Evolutionary conservation across 345 rosid species (phyloP), one percentile per base, ranked within the genome.

Genomic region (Streptanthus diversifolius): DNA sequence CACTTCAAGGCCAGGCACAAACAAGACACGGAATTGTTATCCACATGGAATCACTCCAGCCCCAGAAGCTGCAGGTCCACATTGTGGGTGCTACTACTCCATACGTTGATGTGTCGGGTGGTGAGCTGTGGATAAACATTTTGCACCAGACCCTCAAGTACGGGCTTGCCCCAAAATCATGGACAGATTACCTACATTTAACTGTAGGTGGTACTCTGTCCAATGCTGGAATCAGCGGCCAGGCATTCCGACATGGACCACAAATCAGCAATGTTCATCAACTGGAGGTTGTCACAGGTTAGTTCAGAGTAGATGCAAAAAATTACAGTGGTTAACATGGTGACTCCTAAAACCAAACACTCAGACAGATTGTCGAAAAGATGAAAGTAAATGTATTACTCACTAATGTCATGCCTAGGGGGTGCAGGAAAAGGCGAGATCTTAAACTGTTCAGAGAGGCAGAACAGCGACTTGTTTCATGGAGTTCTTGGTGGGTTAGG

Each of bases 171-270:
- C 99, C 99, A 29, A 87, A 85, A 64, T 91, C 99, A 18, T 95
- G 95, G 96, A 88, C 99, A 6, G 99, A 95, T 80, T 95, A 89
- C 81, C 83, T 95, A 69, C 86, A 87, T 79, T 88, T 95, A 47
- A 95, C 88, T 2, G 97, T 91, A 41, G 99, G 99, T 14, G 99
- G 99, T 37, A 95, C 97, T 35, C 85, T 95, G 55, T 95, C 97
- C 15, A 89, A 90, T 80, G 99, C 90, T 17, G 99, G 99, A 75
- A 86, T 91, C 57, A 89, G 99, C 44, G 99, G 99, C 61, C 97
- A 91, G 67, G 90, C 93, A 62, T 95, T 95, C 77, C 86, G 87
- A 25, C 86, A 87, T 61, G 97, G 99, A 59, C 99, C 99, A 51
- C 99, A 91, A 82, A 95, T 95, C 77, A 91, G 95, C 82, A 95